Conservation (phyloP, 2,329 filamentous ascomycete species). For the Aspergillus udagawae region DNA sequence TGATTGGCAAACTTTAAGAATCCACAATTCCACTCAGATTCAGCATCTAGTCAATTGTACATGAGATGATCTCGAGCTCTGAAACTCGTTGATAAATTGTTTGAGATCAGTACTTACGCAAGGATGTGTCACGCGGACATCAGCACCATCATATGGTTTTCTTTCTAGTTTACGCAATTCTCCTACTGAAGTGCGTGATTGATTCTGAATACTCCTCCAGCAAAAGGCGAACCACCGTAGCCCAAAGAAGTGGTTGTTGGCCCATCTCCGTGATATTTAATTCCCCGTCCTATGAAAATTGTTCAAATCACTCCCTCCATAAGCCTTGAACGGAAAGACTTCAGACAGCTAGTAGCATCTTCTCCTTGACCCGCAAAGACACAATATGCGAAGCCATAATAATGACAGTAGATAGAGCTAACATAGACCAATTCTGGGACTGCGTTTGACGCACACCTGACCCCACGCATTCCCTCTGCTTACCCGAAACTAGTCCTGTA, state of each 20-base stretch:
- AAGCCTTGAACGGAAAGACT: too few species aligned
- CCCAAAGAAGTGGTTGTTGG: neutral
- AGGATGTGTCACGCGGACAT: neutral
- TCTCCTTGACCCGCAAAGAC: too few species aligned
- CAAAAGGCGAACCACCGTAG: neutral
- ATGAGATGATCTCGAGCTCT: neutral
- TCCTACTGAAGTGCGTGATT: neutral
- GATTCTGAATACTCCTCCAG: neutral
- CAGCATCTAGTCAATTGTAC: neutral
- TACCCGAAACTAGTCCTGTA: neutral
- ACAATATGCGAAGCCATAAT: too few species aligned
- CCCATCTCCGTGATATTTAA: neutral
- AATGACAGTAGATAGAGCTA: too few species aligned
- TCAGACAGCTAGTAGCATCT: too few species aligned
- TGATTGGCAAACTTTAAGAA: conserved; percentile 37
- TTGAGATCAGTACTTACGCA: neutral
- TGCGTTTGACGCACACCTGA: too few species aligned
- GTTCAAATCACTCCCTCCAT: neutral
- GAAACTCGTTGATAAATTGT: neutral
- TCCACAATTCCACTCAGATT: neutral
- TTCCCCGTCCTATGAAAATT: neutral
- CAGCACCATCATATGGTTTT: neutral
- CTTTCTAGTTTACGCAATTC: neutral
- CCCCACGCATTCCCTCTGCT: neutral
- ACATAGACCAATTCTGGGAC: too few species aligned